A percentile compares a stretch with the other conserved stretches of the same genome.
These are phyloP conservation scores for Brachypodium distachyon DNA, from an alignment of 202 grass and related monocot species.

Conservation along the genomic window DNA sequence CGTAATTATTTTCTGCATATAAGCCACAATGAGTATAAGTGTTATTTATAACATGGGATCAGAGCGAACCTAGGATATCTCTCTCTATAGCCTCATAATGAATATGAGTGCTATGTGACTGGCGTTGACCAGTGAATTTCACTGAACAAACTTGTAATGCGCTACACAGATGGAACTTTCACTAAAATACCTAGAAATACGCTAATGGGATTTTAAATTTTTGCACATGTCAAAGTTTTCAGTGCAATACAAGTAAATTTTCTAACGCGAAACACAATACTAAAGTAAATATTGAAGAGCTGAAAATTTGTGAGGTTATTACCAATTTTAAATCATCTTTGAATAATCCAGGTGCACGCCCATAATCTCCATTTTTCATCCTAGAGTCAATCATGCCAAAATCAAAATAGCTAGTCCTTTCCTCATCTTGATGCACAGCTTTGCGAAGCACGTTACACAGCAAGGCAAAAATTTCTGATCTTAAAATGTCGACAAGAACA, in stretches of 20 bases:
- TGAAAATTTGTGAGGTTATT: slow-evolving; percentile 4
- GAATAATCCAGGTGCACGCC: slow-evolving; percentile 42
- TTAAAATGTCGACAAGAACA: slow-evolving; percentile 62
- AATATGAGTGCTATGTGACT: not conserved
- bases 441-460: slow-evolving; percentile 63
- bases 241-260: not conserved
- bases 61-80: not conserved
- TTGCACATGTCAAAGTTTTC: not conserved
- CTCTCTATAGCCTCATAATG: not conserved
- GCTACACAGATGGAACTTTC: no score
- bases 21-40: not conserved
- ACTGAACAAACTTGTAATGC: not conserved
- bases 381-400: slow-evolving; percentile 65
- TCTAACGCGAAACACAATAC: not conserved
- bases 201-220: not conserved
- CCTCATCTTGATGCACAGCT: slow-evolving; percentile 51
- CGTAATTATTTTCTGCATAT: not conserved
- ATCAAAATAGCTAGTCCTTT: slow-evolving; percentile 54
- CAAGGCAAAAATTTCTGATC: slow-evolving; percentile 59
- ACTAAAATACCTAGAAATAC: no score
- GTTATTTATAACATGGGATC: not conserved
- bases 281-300: slow-evolving; percentile 7
- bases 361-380: slow-evolving; percentile 82
- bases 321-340: slow-evolving; percentile 66
- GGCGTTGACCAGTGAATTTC: not conserved